phyloP scores from a whole-genome alignment of 2,329 filamentous ascomycete genomes.

The Fusarium concolor region DNA sequence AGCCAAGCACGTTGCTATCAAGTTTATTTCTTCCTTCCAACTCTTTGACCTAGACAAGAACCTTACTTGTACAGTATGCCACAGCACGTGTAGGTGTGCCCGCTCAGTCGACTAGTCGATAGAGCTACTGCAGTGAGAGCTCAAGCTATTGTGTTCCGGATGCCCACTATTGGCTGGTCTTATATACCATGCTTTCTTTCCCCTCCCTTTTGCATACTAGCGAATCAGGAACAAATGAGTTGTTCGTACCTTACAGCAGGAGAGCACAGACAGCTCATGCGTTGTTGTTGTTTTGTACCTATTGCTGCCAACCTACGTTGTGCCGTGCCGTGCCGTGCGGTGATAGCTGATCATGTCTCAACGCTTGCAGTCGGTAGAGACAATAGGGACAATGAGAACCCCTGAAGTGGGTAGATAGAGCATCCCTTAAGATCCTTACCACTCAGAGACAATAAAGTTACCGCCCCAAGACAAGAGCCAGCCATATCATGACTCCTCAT shows the following conservation, averaged over 20 bases:
- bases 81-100: constrained; percentile 25
- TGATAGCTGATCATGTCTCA: constrained; percentile 15
- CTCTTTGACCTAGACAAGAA: constrained; percentile 1
- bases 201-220: constrained; percentile 17
- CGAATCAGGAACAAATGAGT: constrained; percentile 32
- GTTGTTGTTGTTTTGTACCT: neutral
- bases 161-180: constrained; percentile 8
- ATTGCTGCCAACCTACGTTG: neutral
- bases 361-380: neutral
- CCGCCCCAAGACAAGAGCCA: constrained; percentile 3
- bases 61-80: neutral
- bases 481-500: constrained; percentile 38
- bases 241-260: constrained; percentile 38
- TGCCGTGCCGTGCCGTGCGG: neutral
- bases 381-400: constrained; percentile 1
- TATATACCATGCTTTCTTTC: constrained; percentile 23
- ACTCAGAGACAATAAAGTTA: constrained; percentile 19
- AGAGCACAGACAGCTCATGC: constrained; percentile 36
- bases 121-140: constrained; percentile 33
- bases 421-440: neutral
- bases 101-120: constrained; percentile 25
- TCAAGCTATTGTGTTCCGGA: constrained; percentile 9
- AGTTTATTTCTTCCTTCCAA: constrained; percentile 1
- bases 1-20: constrained; percentile 9
- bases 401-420: neutral